These are phyloP conservation scores for Triticum monococcum DNA, from an alignment of 176 grass and related monocot genomes.

Conservation along the genomic window DNA sequence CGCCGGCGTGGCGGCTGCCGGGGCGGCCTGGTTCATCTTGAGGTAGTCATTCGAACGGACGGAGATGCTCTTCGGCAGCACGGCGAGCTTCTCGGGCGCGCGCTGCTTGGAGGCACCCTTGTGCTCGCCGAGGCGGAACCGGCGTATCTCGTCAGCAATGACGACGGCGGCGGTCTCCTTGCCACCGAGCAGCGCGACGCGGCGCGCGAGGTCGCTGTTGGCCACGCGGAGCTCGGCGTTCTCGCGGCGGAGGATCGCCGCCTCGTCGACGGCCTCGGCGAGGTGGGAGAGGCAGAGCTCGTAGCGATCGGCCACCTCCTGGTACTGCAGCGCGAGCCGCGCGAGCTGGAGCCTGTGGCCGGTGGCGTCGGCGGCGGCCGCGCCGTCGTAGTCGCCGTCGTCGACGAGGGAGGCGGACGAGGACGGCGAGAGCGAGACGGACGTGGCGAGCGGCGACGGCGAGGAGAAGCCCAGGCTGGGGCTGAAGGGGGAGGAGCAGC, in stretches of 20 bases:
- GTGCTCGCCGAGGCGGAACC: slow-evolving; percentile 37
- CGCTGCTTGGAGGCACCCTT: slow-evolving; percentile 24
- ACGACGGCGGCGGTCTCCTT: slow-evolving; percentile 43
- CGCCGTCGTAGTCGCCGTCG: slow-evolving; percentile 23
- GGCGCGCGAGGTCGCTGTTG: slow-evolving; percentile 67
- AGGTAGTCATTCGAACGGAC: slow-evolving; percentile 84
- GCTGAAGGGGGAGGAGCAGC: slow-evolving; percentile 60
- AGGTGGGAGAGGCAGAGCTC: slow-evolving; percentile 83
- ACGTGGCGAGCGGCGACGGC: slow-evolving; percentile 47
- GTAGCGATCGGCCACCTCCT: slow-evolving; percentile 78
- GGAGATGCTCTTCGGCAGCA: slow-evolving; percentile 83
- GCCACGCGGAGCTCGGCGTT: slow-evolving; percentile 67
- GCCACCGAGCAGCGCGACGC: slow-evolving; percentile 45
- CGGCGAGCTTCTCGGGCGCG: slow-evolving; percentile 44
- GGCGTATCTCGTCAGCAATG: slow-evolving; percentile 58
- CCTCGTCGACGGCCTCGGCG: slow-evolving; percentile 67
- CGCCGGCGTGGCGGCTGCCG: neutral
- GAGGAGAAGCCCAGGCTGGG: slow-evolving; percentile 47
- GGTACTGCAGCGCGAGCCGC: slow-evolving; percentile 82
- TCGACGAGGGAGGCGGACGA: slow-evolving; percentile 56
- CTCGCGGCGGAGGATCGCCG: slow-evolving; percentile 56
- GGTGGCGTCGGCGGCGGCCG: slow-evolving; percentile 8
- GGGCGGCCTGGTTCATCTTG: slow-evolving; percentile 49
- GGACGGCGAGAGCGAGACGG: slow-evolving; percentile 74
- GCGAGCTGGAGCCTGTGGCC: slow-evolving; percentile 74